Percentiles rank a stretch among this genome's conserved stretches.
These are phyloP conservation scores for Mycena amicta DNA, from an alignment of 768 basidiomycete genomes.

Conservation along the genomic window DNA sequence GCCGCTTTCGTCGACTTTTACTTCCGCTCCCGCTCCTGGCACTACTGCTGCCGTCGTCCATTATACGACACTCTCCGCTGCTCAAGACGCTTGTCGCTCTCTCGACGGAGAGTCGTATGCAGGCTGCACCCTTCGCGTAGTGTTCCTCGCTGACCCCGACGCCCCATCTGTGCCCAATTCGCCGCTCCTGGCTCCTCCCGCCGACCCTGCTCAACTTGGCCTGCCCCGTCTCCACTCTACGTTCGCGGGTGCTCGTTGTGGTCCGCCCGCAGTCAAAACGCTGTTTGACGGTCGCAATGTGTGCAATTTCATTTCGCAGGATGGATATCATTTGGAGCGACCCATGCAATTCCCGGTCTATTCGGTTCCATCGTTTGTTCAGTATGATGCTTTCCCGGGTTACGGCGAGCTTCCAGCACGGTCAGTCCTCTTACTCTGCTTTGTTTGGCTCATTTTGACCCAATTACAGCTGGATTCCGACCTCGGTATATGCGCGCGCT, in stretches of 20 bases:
- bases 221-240: neutral
- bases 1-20: neutral
- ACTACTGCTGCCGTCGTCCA: constrained; percentile 19
- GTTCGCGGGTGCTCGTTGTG: constrained; percentile 6
- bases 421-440: constrained; percentile 1
- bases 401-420: constrained; percentile 13
- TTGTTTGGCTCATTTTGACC: neutral
- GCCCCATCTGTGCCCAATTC: constrained; percentile 13
- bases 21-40: constrained; percentile 6
- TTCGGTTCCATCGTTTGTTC: constrained; percentile 1
- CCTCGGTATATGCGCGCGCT: constrained; percentile 18
- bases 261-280: constrained; percentile 5
- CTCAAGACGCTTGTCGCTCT: constrained; percentile 17
- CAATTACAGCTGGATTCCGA: constrained; percentile 15
- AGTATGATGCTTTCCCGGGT: constrained; percentile 5
- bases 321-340: constrained; percentile 8
- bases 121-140: constrained; percentile 14
- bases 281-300: constrained; percentile 19
- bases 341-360: constrained; percentile 13
- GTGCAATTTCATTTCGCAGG: constrained; percentile 6
- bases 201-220: constrained; percentile 4
- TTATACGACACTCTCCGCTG: constrained; percentile 11
- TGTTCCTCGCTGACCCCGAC: constrained; percentile 16
- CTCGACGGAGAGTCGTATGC: constrained; percentile 22
- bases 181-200: no score